phyloP scores from a whole-genome alignment of 1,139 yeast genomes.

The Yamadazyma atlantica region DNA sequence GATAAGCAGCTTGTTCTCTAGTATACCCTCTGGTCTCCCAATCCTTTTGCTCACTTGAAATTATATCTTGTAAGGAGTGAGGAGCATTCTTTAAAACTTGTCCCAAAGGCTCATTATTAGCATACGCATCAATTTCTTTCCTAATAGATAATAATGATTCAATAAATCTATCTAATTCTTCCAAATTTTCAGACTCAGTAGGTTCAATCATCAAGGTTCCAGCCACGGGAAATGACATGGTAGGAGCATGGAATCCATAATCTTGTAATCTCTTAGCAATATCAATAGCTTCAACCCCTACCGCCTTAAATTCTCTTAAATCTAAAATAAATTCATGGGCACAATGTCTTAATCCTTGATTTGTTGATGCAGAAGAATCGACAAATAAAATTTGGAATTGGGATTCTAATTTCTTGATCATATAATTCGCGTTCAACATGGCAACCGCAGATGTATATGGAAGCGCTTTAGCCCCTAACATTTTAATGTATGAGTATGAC shows the following conservation, averaged over 20 bases:
- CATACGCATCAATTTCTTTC: conserved; percentile 75
- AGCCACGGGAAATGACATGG: conserved; percentile 98
- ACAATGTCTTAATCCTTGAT: conserved; percentile 69
- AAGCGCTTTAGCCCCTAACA: conserved; percentile 84
- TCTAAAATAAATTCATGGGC: conserved; percentile 97
- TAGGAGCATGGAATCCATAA: conserved; percentile 98
- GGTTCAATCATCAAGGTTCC: conserved; percentile 98
- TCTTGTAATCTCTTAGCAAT: conserved; percentile 96
- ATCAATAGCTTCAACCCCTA: conserved; percentile 92
- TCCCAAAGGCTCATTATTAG: conserved; percentile 66
- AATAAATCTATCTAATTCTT: conserved; percentile 86
- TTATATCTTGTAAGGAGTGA: conserved; percentile 79
- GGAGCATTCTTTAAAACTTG: conserved; percentile 86
- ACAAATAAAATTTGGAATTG: conserved; percentile 78
- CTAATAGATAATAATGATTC: conserved; percentile 85
- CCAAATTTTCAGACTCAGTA: conserved; percentile 88
- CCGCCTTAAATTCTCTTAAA: conserved; percentile 75
- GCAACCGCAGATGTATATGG: conserved; percentile 87
- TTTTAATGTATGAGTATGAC: conserved; percentile 90
- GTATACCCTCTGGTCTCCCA: conserved; percentile 85
- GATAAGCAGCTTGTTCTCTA: conserved; percentile 92
- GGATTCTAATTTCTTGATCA: conserved; percentile 73
- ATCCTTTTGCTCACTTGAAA: conserved; percentile 57
- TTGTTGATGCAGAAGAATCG: conserved; percentile 42
- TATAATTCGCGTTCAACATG: conserved; percentile 91